Conservation (phyloP, 176 grass and related monocot species). For the Juncus inflexus region DNA sequence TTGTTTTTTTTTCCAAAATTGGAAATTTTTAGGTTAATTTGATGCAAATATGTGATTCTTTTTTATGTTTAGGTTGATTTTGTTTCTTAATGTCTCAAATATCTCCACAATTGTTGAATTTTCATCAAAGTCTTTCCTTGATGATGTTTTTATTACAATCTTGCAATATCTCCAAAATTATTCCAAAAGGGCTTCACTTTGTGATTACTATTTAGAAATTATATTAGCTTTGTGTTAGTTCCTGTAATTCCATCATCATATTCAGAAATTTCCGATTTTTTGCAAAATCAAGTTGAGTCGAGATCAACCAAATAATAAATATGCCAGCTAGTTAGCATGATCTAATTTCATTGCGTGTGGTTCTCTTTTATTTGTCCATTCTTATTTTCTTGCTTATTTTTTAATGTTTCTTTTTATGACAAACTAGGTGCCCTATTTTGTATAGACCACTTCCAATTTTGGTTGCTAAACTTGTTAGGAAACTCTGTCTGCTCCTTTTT, state of each 20-base stretch:
- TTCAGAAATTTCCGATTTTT: no score
- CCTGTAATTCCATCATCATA: no score
- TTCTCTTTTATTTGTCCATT: constrained; percentile 2
- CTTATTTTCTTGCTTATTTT: not conserved
- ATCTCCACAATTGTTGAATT: no score
- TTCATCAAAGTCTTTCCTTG: no score
- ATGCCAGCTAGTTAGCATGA: not conserved
- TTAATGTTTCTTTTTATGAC: not conserved
- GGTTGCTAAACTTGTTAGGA: not conserved
- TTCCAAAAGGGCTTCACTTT: no score
- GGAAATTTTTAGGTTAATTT: not conserved
- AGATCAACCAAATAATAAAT: not conserved
- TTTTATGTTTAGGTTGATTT: not conserved
- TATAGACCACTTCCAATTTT: no score
- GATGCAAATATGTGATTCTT: not conserved
- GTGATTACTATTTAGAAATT: no score
- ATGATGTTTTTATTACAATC: no score
- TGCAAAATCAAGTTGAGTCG: no score
- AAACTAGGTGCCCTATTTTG: no score
- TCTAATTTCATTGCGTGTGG: not conserved
- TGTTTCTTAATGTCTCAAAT: not conserved
- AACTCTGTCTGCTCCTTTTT: constrained; percentile 14
- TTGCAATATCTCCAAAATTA: no score
- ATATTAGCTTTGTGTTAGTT: no score
- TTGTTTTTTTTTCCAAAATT: not conserved